Conservation (phyloP, 2,329 filamentous ascomycete genomes). For the Clonostachys rosea region DNA sequence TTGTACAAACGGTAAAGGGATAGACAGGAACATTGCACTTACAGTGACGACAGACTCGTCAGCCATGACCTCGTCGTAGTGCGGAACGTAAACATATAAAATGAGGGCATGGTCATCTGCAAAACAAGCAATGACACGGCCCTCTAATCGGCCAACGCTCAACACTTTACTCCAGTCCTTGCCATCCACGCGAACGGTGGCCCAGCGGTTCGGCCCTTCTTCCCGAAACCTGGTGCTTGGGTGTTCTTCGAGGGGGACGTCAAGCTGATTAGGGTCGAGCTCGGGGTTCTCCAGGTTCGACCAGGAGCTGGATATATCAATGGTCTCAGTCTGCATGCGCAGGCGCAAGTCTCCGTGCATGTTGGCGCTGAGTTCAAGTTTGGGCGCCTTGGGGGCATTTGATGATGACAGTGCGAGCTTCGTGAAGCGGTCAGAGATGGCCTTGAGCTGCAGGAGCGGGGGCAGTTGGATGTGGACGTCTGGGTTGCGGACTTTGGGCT, state of each 20-base stretch:
- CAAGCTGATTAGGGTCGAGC: constrained; percentile 72
- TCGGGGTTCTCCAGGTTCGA: constrained; percentile 81
- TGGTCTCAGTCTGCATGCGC: constrained; percentile 74
- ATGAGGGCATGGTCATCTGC: constrained; percentile 76
- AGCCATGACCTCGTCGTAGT: constrained; percentile 59
- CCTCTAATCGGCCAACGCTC: constrained; percentile 84
- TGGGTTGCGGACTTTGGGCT: constrained; percentile 84
- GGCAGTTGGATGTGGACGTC: constrained; percentile 93
- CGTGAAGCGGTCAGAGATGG: constrained; percentile 92
- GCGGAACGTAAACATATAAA: constrained; percentile 75
- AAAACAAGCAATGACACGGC: constrained; percentile 89
- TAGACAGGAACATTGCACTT: constrained; percentile 16
- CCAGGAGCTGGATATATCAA: constrained; percentile 85
- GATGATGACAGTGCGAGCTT: constrained; percentile 58
- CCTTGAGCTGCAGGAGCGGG: constrained; percentile 81
- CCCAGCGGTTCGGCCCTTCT: constrained; percentile 78
- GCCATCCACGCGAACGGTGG: constrained; percentile 85
- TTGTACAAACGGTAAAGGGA: not conserved
- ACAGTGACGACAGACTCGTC: constrained; percentile 76
- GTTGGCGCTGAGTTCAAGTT: constrained; percentile 84
- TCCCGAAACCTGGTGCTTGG: constrained; percentile 76
- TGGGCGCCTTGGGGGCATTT: constrained; percentile 39
- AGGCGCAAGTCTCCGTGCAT: constrained; percentile 87
- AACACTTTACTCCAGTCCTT: constrained; percentile 94
- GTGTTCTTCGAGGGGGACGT: constrained; percentile 70